Evolutionary conservation across 176 grass and related monocot genomes (phyloP), one percentile per base, ranked within the genome.

Genomic region (Urochloa ruziziensis): DNA sequence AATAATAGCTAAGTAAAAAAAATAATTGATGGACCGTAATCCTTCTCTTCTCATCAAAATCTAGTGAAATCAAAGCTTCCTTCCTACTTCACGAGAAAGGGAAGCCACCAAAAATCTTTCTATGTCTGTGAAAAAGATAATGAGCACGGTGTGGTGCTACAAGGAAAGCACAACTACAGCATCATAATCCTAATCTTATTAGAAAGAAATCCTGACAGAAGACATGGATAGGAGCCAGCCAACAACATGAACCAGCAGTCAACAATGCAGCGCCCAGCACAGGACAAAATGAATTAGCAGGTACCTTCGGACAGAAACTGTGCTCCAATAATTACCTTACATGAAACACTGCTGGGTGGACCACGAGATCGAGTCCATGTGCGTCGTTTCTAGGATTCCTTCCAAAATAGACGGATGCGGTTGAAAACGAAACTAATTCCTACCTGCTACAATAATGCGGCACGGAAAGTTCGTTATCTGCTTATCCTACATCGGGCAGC

Each of bases 341-440:
- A 85, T 33, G 33, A 77, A 70, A 81, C 49, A 27, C 14, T 23
- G 23, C 36, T 35, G 5, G 23, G 23, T 39, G 18, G 71, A 53
- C 73, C 67, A 84, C 58, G 39, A 58, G 61, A 74, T 81, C 75
- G 7, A 4, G 71, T 57, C 78, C 65, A 82, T 82, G 83, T 66
- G 83, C 58, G 8, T 25, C 30, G 1, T 17, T 67, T 44, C 83
- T 58, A 78, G 78, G 83, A 82, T 78, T 59, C 65, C 57, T 78
- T 85, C 28, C 64, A 33, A 58, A 64, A 16, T 15, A 59, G 24
- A 54, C 0, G 39, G 32, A 77, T 40, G 58, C 37, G 0, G 52
- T 15, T 62, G 30, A 44, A 42, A 80, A 33, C 21, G 24, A 42
- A 86, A 73, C 64, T 21, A 72, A 82, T 64, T 82, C 66, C 83